Evolutionary conservation across 225 moss, liverwort and hornwort genomes (phyloP).

Genomic region (Physcomitrium patens): DNA sequence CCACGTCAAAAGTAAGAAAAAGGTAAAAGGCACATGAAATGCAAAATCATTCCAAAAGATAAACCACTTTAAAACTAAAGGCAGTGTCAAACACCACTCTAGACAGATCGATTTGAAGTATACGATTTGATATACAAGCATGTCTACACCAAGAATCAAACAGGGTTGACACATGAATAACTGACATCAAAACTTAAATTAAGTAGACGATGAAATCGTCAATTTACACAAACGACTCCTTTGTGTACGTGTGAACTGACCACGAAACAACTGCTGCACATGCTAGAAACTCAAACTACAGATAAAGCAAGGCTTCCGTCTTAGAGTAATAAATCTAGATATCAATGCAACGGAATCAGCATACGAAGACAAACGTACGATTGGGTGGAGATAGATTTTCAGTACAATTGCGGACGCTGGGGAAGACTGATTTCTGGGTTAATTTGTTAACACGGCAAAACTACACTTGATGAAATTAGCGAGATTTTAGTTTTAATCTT

Average conservation of each 20-base stretch:
- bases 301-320: constrained; percentile 14
- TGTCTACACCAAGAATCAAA: no score
- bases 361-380: constrained; percentile 8
- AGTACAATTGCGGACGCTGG: constrained; percentile 16
- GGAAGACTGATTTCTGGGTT: constrained; percentile 24
- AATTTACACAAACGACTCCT: no score
- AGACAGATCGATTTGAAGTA: no score
- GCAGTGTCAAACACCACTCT: no score
- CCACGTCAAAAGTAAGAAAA: no score
- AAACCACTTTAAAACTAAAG: no score
- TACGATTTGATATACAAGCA: no score
- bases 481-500: constrained; percentile 35
- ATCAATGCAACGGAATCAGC: not conserved
- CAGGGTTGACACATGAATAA: no score
- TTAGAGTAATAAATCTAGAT: not conserved
- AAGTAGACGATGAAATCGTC: no score
- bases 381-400: not conserved
- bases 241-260: constrained; percentile 19
- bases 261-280: constrained; percentile 29
- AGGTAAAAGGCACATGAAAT: no score
- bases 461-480: not conserved
- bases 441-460: not conserved
- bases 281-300: constrained; percentile 21
- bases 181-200: no score
- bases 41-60: no score